Conservation (phyloP, 176 grass and related monocot genomes). For the Zoysia japonica region DNA sequence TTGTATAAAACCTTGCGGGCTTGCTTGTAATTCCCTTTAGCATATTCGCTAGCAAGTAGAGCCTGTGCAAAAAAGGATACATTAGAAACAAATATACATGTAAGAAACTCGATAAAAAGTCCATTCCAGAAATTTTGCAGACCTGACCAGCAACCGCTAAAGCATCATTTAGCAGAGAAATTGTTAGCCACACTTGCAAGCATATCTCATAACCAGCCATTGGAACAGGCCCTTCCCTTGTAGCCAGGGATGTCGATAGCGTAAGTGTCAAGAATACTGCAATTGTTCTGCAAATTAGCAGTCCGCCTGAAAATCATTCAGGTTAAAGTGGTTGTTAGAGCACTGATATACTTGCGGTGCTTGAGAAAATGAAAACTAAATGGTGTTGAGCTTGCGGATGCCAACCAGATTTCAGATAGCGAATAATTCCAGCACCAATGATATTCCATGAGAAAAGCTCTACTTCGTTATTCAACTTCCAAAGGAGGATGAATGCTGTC, state of each 20-base stretch:
- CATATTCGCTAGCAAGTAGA: slow-evolving; percentile 85
- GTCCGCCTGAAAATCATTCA: slow-evolving; percentile 56
- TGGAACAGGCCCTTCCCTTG: slow-evolving; percentile 81
- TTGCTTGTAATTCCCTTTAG: slow-evolving; percentile 66
- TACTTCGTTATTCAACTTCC: slow-evolving; percentile 83
- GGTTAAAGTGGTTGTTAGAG: slow-evolving; percentile 27
- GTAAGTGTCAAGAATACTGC: slow-evolving; percentile 72
- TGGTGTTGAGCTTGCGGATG: slow-evolving; percentile 6
- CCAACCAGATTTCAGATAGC: slow-evolving; percentile 90
- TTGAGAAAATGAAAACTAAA: not conserved
- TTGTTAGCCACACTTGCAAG: slow-evolving; percentile 85
- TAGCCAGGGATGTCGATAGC: slow-evolving; percentile 72
- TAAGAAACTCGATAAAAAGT: not conserved
- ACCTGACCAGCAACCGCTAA: slow-evolving; percentile 95
- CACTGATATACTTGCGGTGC: not conserved
- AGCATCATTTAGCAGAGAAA: slow-evolving; percentile 88
- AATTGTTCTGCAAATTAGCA: slow-evolving; percentile 81
- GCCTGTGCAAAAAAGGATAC: slow-evolving; percentile 44
- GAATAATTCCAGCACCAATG: slow-evolving; percentile 44
- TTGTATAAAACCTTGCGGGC: slow-evolving; percentile 69
- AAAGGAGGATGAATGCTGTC: slow-evolving; percentile 72
- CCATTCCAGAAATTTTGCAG: slow-evolving; percentile 10
- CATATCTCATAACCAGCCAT: slow-evolving; percentile 92
- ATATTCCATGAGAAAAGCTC: slow-evolving; percentile 63
- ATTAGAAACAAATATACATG: slow-evolving; percentile 29